phyloP scores from a whole-genome alignment of 2,329 filamentous ascomycete species.

The Aspergillus latus region DNA sequence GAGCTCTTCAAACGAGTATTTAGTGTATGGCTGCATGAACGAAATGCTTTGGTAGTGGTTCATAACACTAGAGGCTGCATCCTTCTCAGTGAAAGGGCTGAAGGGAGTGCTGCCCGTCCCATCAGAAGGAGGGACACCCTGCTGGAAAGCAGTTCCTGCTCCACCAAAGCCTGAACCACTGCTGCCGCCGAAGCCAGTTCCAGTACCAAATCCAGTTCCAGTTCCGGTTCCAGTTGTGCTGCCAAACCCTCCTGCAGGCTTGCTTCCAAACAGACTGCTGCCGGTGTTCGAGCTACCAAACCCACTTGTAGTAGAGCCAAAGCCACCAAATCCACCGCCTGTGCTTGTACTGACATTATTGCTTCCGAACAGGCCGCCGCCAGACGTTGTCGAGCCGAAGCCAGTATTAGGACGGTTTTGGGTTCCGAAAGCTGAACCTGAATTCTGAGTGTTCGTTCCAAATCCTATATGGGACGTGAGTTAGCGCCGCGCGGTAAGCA shows the following conservation, averaged over 20 bases:
- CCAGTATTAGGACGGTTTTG: conserved; percentile 30
- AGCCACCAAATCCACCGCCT: conserved; percentile 24
- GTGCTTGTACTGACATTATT: conserved; percentile 13
- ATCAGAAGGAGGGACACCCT: conserved; percentile 41
- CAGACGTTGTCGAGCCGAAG: conserved; percentile 35
- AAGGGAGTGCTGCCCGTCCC: conserved; percentile 50
- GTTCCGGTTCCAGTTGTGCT: conserved; percentile 15
- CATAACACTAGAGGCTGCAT: conserved; percentile 37
- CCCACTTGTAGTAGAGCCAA: conserved; percentile 31
- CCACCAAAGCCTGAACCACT: conserved; percentile 36
- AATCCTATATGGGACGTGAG: conserved; percentile 33
- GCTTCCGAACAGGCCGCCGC: conserved; percentile 37
- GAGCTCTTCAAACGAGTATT: conserved; percentile 81
- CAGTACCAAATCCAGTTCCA: neutral
- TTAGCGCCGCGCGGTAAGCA: conserved; percentile 17
- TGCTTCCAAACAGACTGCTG: conserved; percentile 29
- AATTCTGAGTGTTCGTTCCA: conserved; percentile 33
- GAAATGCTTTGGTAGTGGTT: conserved; percentile 51
- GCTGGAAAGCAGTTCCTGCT: conserved; percentile 45
- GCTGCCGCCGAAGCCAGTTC: conserved; percentile 27
- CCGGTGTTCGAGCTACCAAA: conserved; percentile 33
- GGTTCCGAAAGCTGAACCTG: conserved; percentile 38
- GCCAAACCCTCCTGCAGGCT: conserved; percentile 22
- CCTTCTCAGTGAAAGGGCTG: conserved; percentile 47
- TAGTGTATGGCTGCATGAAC: conserved; percentile 59